These are phyloP conservation scores for Croton setiger DNA, from an alignment of 441 rosid genomes.

Conservation along the genomic window DNA sequence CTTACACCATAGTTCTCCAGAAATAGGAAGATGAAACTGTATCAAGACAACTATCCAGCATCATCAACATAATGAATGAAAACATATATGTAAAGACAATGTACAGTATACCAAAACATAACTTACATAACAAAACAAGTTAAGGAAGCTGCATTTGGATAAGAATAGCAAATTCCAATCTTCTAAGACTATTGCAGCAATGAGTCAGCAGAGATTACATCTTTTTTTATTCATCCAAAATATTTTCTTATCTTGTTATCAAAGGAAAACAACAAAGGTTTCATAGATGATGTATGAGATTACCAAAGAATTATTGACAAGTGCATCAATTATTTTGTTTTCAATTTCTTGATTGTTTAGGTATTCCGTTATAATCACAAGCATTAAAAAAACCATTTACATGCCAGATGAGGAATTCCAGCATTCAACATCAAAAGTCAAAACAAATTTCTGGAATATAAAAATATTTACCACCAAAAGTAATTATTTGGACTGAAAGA, in stretches of 20 bases:
- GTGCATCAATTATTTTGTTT: neutral
- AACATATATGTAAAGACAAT: neutral
- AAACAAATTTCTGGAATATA: neutral
- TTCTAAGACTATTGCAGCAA: neutral
- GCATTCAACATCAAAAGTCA: neutral
- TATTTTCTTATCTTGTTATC: neutral
- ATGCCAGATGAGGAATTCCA: neutral
- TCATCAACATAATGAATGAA: conserved; percentile 2
- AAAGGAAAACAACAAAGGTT: neutral
- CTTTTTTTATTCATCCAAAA: neutral
- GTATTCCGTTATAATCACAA: neutral
- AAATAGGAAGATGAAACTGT: conserved; percentile 82
- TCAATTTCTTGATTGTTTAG: neutral
- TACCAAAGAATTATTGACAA: no score
- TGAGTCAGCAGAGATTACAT: neutral
- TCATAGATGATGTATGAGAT: neutral
- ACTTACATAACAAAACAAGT: neutral
- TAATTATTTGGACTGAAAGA: neutral
- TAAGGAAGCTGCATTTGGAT: neutral
- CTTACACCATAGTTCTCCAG: conserved; percentile 94
- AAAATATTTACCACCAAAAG: neutral
- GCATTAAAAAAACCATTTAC: neutral
- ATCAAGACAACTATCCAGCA: conserved; percentile 16
- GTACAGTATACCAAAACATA: neutral
- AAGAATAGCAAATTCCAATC: neutral